Conservation (phyloP, 108 stramenopile genomes). For the Cyclostephanos tholiformis region DNA sequence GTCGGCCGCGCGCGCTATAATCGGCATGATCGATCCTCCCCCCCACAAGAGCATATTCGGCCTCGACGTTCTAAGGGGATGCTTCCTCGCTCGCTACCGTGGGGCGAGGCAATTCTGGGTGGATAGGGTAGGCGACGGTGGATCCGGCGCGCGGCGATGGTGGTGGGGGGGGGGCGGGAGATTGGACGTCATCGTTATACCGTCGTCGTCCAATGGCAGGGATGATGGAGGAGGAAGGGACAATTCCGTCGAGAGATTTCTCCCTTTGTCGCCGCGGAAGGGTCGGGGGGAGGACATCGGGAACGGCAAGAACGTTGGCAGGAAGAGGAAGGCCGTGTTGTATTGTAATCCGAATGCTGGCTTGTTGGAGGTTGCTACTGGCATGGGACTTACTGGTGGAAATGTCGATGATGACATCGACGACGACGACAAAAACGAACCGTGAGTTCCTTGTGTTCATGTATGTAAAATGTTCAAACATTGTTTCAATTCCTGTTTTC, state of each 20-base stretch:
- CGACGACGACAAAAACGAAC: slow-evolving; percentile 30
- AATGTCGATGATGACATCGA: slow-evolving; percentile 53
- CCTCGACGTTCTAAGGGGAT: slow-evolving; percentile 79
- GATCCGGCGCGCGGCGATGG: slow-evolving; percentile 13
- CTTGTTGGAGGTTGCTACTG: slow-evolving; percentile 80
- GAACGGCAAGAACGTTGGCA: not conserved
- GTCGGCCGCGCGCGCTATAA: slow-evolving; percentile 21
- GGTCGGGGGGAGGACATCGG: slow-evolving; percentile 16
- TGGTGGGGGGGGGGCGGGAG: slow-evolving; percentile 20
- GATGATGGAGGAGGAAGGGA: not conserved
- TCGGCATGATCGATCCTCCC: slow-evolving; percentile 78
- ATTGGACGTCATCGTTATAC: slow-evolving; percentile 79
- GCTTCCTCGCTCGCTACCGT: slow-evolving; percentile 68
- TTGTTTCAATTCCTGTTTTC: not conserved
- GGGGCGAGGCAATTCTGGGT: slow-evolving; percentile 89
- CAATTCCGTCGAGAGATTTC: slow-evolving; percentile 4
- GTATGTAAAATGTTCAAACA: not conserved
- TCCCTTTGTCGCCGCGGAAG: slow-evolving; percentile 44
- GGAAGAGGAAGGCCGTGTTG: slow-evolving; percentile 66
- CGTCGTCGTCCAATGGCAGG: slow-evolving; percentile 29
- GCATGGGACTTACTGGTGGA: slow-evolving; percentile 81
- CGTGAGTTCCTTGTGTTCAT: slow-evolving; percentile 7
- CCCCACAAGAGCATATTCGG: slow-evolving; percentile 82
- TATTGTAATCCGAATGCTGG: slow-evolving; percentile 94
- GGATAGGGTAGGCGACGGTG: slow-evolving; percentile 46